Conservation (phyloP, 1,284 basidiomycete species). For the Gyrodon tennesseensis region DNA sequence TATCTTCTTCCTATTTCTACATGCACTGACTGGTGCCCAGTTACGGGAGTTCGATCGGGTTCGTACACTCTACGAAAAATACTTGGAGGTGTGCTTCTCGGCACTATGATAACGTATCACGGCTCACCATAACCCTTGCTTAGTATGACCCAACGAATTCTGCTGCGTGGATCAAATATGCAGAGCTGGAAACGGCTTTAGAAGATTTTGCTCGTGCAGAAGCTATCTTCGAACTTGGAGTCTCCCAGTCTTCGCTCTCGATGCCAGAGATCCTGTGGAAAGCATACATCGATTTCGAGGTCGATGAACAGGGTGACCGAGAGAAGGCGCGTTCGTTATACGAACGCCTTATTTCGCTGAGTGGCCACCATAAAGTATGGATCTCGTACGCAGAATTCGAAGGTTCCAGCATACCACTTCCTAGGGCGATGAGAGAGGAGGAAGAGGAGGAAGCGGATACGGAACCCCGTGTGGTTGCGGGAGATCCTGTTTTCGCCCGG, state of each 20-base stretch:
- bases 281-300: slow-evolving; percentile 96
- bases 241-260: slow-evolving; percentile 86
- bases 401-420: slow-evolving; percentile 65
- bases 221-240: slow-evolving; percentile 94
- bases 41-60: slow-evolving; percentile 96
- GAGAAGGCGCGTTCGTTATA: slow-evolving; percentile 84
- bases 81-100: slow-evolving; percentile 67
- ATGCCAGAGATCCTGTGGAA: slow-evolving; percentile 99
- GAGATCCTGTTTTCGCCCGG: slow-evolving; percentile 69
- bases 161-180: slow-evolving; percentile 95
- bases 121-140: slow-evolving; percentile 13
- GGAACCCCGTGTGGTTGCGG: slow-evolving; percentile 65
- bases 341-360: slow-evolving; percentile 83
- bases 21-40: slow-evolving; percentile 43
- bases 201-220: slow-evolving; percentile 92
- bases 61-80: slow-evolving; percentile 91
- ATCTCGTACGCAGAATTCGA: slow-evolving; percentile 79
- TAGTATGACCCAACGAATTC: slow-evolving; percentile 89
- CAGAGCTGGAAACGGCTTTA: slow-evolving; percentile 90
- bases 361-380: slow-evolving; percentile 95
- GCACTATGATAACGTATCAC: neutral
- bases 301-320: slow-evolving; percentile 86
- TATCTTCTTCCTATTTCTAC: slow-evolving; percentile 2
- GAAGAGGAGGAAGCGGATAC: slow-evolving; percentile 69
- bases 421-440: slow-evolving; percentile 68